Percentiles rank a stretch among this genome's conserved stretches.
Conservation (phyloP, 139 green algal species). For the Chlorella sp. region DNA sequence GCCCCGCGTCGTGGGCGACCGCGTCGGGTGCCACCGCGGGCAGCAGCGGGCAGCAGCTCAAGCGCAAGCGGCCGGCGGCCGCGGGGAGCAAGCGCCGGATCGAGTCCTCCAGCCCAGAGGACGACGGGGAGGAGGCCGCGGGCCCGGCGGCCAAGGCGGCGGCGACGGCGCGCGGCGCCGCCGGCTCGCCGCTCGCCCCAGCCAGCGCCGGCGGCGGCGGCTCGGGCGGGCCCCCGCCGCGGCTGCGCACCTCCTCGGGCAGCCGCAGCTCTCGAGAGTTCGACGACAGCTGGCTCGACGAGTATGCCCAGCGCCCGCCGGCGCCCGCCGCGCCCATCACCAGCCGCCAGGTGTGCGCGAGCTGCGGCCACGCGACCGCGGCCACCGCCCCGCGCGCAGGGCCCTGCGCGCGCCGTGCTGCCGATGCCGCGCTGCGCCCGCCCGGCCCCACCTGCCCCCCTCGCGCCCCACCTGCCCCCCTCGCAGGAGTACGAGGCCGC, state of each 20-base stretch:
- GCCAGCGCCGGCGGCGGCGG: not conserved
- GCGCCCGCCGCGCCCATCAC: constrained; percentile 23
- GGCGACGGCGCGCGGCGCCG: too few species aligned
- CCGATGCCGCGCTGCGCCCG: not conserved
- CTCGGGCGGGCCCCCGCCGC: too few species aligned
- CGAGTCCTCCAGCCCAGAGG: not conserved
- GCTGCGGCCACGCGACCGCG: too few species aligned
- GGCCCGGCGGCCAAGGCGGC: not conserved
- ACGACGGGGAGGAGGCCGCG: too few species aligned
- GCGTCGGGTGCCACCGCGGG: not conserved
- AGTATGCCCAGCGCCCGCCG: constrained; percentile 17
- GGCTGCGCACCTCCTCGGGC: too few species aligned
- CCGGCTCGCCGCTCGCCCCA: not conserved
- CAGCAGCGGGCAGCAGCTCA: not conserved
- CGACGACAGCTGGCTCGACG: constrained; percentile 29
- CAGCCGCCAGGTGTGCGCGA: constrained; percentile 10
- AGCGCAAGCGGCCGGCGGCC: not conserved
- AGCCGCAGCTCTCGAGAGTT: constrained; percentile 18
- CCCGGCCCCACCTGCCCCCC: not conserved
- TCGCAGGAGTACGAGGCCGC: constrained; percentile 17
- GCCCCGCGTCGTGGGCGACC: too few species aligned
- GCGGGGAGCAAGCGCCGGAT: not conserved
- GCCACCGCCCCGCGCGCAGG: too few species aligned
- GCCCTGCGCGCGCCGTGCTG: too few species aligned
- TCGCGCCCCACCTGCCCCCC: too few species aligned